Base-by-base conservation (phyloP, 139 green algal genomes). In the Picocystis salinarum region DNA sequence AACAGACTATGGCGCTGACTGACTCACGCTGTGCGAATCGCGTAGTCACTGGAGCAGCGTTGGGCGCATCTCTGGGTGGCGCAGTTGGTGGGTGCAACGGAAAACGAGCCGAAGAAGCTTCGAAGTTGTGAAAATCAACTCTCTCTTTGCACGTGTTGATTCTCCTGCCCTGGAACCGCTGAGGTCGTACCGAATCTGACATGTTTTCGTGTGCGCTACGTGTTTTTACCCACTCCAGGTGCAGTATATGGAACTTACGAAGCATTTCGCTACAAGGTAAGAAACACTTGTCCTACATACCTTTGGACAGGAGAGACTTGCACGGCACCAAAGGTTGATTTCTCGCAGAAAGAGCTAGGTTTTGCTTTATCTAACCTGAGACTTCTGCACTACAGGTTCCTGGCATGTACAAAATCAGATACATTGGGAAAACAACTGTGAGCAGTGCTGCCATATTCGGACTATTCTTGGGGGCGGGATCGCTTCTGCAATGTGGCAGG, bases 211-310 rank as follows among this genome's bases (percentile, higher is more conserved):
- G 31, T 15, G 13, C 31, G 31, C 15, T 15, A 15, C 31, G 13
- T 15, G 13, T 37, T 13, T 30, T 12, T 33, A 2, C 36, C 15
- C 4, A 2, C 17, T 28, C 10, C 53, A 79, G 69, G 67, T 2
- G 69, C 69, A 22, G 10, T 79, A 33, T 79, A 79, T 28, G 70
- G 70, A 18, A 79, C 63, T 15, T 79, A 68, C 33, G 70, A 79
- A 33, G 70, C 70, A 3, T 79, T 79, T 36, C 31, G 65, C 12
- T 55, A 61, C 52, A 20, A 36, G 41, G 41, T 48, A 45, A 39
- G 53, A 13, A 7, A 4, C 19, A 17, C 18, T 15, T 28, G 10
- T 18, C 4, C 26, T 23, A 44, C 15, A 22, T 37, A 13, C 31
- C 13, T 37, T n/a, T n/a, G n/a, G n/a, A n/a, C n/a, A n/a, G n/a